Evolutionary conservation across 140 eudicot species (phyloP).

Genomic region (Flaveria floridana): DNA sequence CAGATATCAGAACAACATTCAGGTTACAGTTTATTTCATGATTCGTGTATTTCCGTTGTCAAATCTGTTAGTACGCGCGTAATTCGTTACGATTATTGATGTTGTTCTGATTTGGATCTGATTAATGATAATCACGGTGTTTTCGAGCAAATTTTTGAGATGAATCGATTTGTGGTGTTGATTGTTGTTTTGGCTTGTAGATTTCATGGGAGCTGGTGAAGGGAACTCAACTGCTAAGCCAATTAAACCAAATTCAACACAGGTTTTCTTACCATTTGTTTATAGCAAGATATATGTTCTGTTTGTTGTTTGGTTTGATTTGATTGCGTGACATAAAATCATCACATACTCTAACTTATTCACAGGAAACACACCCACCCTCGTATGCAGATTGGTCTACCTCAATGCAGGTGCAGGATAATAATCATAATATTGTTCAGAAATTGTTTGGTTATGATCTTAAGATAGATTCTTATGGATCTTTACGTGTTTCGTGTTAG

Average conservation of each 20-base stretch:
- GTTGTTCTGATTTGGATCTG: not conserved
- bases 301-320: not conserved
- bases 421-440: not conserved
- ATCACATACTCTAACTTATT: not conserved
- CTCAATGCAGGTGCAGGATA: conserved; percentile 63
- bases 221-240: conserved; percentile 54
- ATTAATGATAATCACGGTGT: not conserved
- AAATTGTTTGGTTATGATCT: conserved; percentile 11
- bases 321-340: not conserved
- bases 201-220: conserved; percentile 63
- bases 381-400: conserved; percentile 66
- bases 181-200: conserved; percentile 1
- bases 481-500: conserved; percentile 35
- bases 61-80: not conserved
- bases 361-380: conserved; percentile 57
- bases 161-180: not conserved
- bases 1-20: too few species aligned
- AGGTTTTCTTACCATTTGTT: conserved; percentile 36
- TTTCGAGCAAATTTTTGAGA: not conserved
- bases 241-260: conserved; percentile 49
- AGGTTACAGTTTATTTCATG: not conserved
- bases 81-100: not conserved
- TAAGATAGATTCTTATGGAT: not conserved
- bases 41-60: not conserved
- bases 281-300: not conserved